Conservation (phyloP, 108 stramenopile species). For the Skeletonema grethae region DNA sequence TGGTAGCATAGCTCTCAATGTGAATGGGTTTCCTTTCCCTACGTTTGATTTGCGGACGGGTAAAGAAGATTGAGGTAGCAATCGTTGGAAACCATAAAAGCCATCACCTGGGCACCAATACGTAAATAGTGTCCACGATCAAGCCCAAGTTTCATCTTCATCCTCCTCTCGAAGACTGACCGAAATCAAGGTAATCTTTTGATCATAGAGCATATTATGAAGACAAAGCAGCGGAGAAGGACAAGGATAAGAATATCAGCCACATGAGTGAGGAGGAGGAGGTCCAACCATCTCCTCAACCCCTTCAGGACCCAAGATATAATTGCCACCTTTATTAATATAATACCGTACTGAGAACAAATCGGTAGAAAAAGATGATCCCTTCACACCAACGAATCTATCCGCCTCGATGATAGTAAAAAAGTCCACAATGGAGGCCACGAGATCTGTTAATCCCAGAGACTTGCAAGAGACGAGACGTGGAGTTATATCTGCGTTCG, state of each 20-base stretch:
- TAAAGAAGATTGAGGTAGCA: no score
- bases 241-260: background rate
- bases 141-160: no score
- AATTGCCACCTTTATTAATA: conserved; percentile 13
- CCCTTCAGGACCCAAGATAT: conserved; percentile 29
- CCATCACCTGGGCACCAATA: no score
- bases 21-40: no score
- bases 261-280: conserved; percentile 8
- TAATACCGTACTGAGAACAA: conserved; percentile 74
- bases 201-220: no score
- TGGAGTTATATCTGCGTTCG: background rate
- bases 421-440: conserved; percentile 72
- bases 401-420: conserved; percentile 59
- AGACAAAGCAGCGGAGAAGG: no score
- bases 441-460: conserved; percentile 33
- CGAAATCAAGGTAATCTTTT: no score
- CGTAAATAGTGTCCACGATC: no score
- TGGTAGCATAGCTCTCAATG: no score
- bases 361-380: conserved; percentile 66
- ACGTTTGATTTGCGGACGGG: no score
- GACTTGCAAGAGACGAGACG: conserved; percentile 15
- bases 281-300: conserved; percentile 33
- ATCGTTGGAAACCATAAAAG: no score
- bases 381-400: conserved; percentile 65
- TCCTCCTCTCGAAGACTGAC: no score